Conservation (phyloP, 2,329 filamentous ascomycete species). For the Colletotrichum lini region DNA sequence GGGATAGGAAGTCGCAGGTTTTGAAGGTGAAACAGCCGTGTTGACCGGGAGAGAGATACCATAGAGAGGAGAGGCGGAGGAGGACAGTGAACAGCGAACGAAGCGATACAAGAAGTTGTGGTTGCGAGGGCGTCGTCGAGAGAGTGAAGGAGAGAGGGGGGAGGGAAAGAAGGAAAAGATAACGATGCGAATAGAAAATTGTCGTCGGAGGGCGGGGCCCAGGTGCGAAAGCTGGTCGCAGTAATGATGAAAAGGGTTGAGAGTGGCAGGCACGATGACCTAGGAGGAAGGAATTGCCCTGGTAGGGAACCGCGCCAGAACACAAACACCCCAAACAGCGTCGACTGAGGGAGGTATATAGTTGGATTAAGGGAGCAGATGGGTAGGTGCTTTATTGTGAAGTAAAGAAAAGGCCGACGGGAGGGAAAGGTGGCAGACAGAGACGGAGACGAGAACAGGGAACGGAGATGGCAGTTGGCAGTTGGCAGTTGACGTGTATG, state of each 20-base stretch:
- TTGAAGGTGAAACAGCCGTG: constrained; percentile 29
- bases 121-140: background rate
- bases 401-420: constrained; percentile 3
- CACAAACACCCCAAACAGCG: constrained; percentile 14
- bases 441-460: background rate
- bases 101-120: constrained; percentile 21
- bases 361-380: too few species aligned
- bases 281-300: constrained; percentile 16
- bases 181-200: constrained; percentile 9
- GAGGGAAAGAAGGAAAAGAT: background rate
- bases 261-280: constrained; percentile 12
- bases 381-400: background rate
- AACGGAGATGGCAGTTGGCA: constrained; percentile 4
- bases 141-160: background rate
- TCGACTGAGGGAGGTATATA: background rate
- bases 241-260: constrained; percentile 7
- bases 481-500: constrained; percentile 14
- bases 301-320: constrained; percentile 22
- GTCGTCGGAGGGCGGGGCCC: constrained; percentile 4
- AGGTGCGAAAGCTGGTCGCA: background rate
- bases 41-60: constrained; percentile 6
- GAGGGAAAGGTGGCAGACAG: background rate
- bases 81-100: constrained; percentile 19
- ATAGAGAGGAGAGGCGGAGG: background rate
- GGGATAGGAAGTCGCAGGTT: constrained; percentile 22